phyloP scores from a whole-genome alignment of 2,329 filamentous ascomycete species.

The Fusarium verrucosum region DNA sequence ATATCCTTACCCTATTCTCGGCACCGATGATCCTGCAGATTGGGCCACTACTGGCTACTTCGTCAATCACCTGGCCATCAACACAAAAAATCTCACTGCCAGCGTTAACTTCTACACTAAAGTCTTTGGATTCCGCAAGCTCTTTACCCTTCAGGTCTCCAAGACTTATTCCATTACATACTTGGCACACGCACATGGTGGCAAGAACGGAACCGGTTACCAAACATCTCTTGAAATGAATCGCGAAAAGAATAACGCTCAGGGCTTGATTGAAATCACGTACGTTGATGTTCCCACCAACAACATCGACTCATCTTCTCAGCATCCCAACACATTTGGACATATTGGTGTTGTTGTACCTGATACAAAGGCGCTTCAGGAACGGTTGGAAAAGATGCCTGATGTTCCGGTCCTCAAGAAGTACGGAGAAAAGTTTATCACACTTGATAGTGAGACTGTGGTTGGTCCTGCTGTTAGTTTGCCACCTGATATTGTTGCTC shows the following conservation, averaged over 20 bases:
- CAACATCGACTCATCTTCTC: neutral
- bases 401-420: neutral
- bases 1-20: neutral
- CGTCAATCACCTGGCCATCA: slow-evolving; percentile 6
- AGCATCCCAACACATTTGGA: neutral
- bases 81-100: neutral
- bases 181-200: neutral
- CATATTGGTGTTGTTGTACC: slow-evolving; percentile 7
- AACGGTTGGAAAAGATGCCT: neutral
- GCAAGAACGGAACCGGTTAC: neutral
- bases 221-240: slow-evolving; percentile 6
- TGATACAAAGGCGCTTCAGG: neutral
- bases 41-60: neutral
- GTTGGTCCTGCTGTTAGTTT: slow-evolving; percentile 1
- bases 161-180: neutral
- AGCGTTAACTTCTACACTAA: slow-evolving; percentile 5
- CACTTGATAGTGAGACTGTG: neutral
- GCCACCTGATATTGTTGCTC: neutral
- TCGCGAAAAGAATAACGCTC: slow-evolving; percentile 5
- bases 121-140: slow-evolving; percentile 1
- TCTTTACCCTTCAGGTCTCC: neutral
- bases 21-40: neutral
- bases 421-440: neutral
- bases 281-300: neutral
- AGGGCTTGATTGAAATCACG: slow-evolving; percentile 1